A percentile compares a stretch with the other conserved stretches of the same genome.
These are phyloP conservation scores for Thermothelomyces thermophilus DNA, from an alignment of 2,329 filamentous ascomycete genomes.

Conservation along the genomic window DNA sequence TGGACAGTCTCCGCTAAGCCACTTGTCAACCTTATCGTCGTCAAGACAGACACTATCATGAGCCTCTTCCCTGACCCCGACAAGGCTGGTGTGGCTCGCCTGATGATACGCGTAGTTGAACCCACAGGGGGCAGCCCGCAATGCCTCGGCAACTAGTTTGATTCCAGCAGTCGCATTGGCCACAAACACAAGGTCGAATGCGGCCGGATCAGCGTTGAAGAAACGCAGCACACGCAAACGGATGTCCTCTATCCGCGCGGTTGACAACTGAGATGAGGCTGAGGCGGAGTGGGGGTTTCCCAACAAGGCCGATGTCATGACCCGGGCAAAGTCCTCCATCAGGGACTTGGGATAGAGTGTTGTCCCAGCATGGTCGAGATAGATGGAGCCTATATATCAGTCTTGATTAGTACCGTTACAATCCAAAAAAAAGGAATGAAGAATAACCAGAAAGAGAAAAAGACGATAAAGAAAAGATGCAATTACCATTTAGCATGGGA, in stretches of 20 bases:
- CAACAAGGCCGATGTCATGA: slow-evolving; percentile 72
- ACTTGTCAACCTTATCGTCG: slow-evolving; percentile 56
- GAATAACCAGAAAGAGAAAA: background rate
- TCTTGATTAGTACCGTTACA: slow-evolving; percentile 7
- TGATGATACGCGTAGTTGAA: slow-evolving; percentile 80
- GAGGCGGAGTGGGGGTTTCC: slow-evolving; percentile 92
- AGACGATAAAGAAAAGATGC: background rate
- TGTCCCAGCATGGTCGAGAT: slow-evolving; percentile 95
- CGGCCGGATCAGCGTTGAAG: slow-evolving; percentile 71
- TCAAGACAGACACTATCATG: slow-evolving; percentile 57
- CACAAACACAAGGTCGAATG: slow-evolving; percentile 86
- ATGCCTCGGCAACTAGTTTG: slow-evolving; percentile 75
- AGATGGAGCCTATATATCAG: slow-evolving; percentile 55
- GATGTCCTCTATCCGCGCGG: slow-evolving; percentile 67
- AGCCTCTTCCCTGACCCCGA: slow-evolving; percentile 73
- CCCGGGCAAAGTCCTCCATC: slow-evolving; percentile 70
- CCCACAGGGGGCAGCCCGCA: slow-evolving; percentile 61
- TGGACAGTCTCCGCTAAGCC: slow-evolving; percentile 45
- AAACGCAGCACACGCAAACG: slow-evolving; percentile 65
- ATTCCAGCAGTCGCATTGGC: slow-evolving; percentile 87
- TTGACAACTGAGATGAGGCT: slow-evolving; percentile 69
- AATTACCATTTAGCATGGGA: slow-evolving; percentile 60
- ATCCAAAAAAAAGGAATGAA: no score
- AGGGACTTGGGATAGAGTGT: slow-evolving; percentile 74
- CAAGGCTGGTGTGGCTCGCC: slow-evolving; percentile 78